Conservation (phyloP, 1,284 basidiomycete species). For the Irpex rosettiformis region DNA sequence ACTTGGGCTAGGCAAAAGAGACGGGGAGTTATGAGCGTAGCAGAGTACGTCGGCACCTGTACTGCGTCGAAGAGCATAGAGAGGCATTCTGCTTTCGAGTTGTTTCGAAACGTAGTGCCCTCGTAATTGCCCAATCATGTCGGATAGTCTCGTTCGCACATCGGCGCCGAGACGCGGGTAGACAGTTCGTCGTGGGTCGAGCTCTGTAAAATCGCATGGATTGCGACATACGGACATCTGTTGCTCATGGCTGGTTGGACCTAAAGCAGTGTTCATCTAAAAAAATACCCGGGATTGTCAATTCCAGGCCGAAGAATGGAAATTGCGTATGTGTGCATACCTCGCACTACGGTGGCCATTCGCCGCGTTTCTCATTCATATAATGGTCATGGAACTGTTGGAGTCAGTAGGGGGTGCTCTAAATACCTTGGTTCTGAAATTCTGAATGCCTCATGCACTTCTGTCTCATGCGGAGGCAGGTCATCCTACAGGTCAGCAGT, state of each 20-base stretch:
- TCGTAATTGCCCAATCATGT: too few relatives aligned
- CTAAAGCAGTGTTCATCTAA: too few relatives aligned
- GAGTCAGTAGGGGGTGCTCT: too few relatives aligned
- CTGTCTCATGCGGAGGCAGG: not conserved
- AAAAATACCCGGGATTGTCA: too few relatives aligned
- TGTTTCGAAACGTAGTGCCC: too few relatives aligned
- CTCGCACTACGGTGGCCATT: not conserved
- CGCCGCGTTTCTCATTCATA: not conserved
- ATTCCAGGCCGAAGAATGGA: not conserved
- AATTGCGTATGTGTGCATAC: not conserved
- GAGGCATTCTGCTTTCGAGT: too few relatives aligned
- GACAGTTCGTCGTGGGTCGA: not conserved
- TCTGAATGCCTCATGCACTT: not conserved
- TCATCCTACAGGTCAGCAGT: not conserved
- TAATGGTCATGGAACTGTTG: not conserved
- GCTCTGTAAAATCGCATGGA: not conserved
- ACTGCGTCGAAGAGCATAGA: too few relatives aligned
- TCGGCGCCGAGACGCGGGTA: not conserved
- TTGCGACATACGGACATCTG: too few relatives aligned
- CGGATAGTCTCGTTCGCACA: too few relatives aligned
- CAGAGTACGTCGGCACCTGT: not conserved
- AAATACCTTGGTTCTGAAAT: too few relatives aligned
- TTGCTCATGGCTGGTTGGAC: too few relatives aligned
- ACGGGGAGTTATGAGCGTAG: not conserved
- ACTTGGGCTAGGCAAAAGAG: not conserved